Percentiles rank a stretch among this genome's conserved stretches.
Evolutionary conservation across 805 yeast species (phyloP).

Genomic region (Priceomyces haplophilus): DNA sequence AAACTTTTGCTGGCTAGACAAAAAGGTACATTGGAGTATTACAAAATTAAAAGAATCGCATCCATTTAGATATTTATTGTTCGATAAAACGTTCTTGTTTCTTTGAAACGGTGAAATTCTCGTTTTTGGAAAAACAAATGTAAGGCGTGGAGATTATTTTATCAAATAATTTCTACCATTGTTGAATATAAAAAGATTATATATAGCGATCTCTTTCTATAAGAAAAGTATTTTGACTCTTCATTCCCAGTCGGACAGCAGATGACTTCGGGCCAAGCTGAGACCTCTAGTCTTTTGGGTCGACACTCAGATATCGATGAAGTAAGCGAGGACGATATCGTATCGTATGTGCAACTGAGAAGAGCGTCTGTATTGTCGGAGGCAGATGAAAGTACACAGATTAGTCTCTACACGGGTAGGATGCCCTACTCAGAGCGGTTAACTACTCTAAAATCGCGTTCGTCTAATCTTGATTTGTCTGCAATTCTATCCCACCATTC

Average conservation of each 20-base stretch:
- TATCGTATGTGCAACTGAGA: slow-evolving; percentile 37
- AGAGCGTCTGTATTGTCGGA: slow-evolving; percentile 33
- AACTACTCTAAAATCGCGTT: slow-evolving; percentile 5
- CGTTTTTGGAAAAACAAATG: background rate
- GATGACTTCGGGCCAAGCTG: slow-evolving; percentile 1
- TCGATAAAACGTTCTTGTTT: too few species aligned
- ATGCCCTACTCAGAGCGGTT: slow-evolving; percentile 7
- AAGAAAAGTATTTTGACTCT: too few species aligned
- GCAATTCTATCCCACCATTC: slow-evolving; percentile 25
- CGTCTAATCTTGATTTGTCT: slow-evolving; percentile 11
- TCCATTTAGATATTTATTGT: too few species aligned
- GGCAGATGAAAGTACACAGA: slow-evolving; percentile 21
- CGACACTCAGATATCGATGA: slow-evolving; percentile 6
- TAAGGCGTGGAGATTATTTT: background rate
- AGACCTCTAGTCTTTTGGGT: slow-evolving; percentile 2
- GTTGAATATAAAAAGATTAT: background rate
- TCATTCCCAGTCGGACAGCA: background rate
- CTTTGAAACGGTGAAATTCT: background rate
- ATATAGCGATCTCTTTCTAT: too few species aligned
- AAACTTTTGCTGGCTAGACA: too few species aligned
- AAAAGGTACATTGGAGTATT: too few species aligned
- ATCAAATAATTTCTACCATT: background rate
- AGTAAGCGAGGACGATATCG: slow-evolving; percentile 34
- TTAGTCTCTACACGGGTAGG: slow-evolving; percentile 1
- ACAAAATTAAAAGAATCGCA: too few species aligned